A percentile compares a stretch with the other conserved stretches of the same genome.
phyloP scores from a whole-genome alignment of 177 flowering plant species.

The Telopea speciosissima region DNA sequence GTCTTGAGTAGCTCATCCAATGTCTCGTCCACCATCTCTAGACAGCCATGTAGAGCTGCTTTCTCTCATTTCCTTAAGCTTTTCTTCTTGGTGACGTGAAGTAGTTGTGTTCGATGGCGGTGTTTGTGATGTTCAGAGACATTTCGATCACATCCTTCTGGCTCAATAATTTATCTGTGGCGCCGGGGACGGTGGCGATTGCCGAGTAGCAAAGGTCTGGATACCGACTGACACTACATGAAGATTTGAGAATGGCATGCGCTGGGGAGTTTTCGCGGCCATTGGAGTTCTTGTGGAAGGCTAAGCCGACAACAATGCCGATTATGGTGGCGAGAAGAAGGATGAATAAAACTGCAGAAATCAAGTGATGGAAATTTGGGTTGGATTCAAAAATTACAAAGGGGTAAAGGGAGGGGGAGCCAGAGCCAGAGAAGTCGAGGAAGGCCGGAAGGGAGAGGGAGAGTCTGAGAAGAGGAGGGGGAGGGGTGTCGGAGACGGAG shows the following conservation, averaged over 20 bases:
- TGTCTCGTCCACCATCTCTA: slow-evolving; percentile 66
- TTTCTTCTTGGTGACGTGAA: slow-evolving; percentile 11
- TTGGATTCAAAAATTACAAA: too few species aligned
- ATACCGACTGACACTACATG: slow-evolving; percentile 54
- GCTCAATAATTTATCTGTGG: slow-evolving; percentile 13
- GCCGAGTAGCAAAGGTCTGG: slow-evolving; percentile 65
- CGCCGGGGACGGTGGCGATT: too few species aligned
- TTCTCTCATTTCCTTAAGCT: slow-evolving; percentile 44
- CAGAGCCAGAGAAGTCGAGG: too few species aligned
- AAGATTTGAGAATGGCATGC: slow-evolving; percentile 45
- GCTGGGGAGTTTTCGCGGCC: slow-evolving; percentile 17
- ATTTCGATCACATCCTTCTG: slow-evolving; percentile 53
- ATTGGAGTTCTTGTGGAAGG: slow-evolving; percentile 14
- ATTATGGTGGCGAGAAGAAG: slow-evolving; percentile 32
- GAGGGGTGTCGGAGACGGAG: too few species aligned
- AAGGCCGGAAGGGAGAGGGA: too few species aligned
- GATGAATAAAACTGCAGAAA: slow-evolving; percentile 27
- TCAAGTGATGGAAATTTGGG: too few species aligned
- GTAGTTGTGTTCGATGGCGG: slow-evolving; percentile 39
- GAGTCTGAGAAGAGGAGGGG: too few species aligned
- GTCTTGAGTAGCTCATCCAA: slow-evolving; percentile 62
- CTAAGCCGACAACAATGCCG: slow-evolving; percentile 32
- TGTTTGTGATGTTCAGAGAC: slow-evolving; percentile 45
- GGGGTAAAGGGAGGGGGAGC: too few species aligned
- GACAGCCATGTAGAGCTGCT: slow-evolving; percentile 71